Conservation (phyloP, 805 yeast genomes). For the Candida boidinii region DNA sequence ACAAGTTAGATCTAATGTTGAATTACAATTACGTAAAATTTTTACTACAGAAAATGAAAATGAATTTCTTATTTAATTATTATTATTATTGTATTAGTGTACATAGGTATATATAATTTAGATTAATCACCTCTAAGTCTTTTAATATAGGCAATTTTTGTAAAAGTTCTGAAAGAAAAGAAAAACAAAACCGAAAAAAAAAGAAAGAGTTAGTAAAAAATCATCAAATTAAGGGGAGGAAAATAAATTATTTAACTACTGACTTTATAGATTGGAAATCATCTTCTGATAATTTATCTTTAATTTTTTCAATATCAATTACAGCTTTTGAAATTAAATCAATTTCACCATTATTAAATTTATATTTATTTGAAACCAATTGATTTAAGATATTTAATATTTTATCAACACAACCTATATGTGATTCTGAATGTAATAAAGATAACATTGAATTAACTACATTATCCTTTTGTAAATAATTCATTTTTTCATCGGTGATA, state of each 20-base stretch:
- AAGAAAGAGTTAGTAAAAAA: background rate
- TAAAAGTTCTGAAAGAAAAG: constrained; percentile 21
- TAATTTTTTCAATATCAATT: constrained; percentile 29
- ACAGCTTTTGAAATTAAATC: constrained; percentile 27
- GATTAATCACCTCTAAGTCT: constrained; percentile 8
- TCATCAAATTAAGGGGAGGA: constrained; percentile 1
- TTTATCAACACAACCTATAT: constrained; percentile 49
- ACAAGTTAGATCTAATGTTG: constrained; percentile 42
- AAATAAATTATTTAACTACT: constrained; percentile 19
- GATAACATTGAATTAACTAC: constrained; percentile 26
- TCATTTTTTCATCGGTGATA: constrained; percentile 28
- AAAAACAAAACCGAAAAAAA: background rate
- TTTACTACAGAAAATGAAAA: constrained; percentile 31
- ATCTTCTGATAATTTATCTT: constrained; percentile 44
- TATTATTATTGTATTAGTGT: background rate
- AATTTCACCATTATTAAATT: constrained; percentile 37
- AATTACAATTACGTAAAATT: constrained; percentile 35
- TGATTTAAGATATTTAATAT: constrained; percentile 41
- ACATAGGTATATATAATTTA: background rate
- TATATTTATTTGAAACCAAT: constrained; percentile 33
- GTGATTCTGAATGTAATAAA: constrained; percentile 25
- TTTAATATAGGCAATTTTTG: constrained; percentile 27
- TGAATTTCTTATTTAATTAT: background rate
- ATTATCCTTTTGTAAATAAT: constrained; percentile 28
- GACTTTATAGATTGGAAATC: constrained; percentile 43